phyloP scores from a whole-genome alignment of 768 basidiomycete species.

The Gelatoporia subvermispora region DNA sequence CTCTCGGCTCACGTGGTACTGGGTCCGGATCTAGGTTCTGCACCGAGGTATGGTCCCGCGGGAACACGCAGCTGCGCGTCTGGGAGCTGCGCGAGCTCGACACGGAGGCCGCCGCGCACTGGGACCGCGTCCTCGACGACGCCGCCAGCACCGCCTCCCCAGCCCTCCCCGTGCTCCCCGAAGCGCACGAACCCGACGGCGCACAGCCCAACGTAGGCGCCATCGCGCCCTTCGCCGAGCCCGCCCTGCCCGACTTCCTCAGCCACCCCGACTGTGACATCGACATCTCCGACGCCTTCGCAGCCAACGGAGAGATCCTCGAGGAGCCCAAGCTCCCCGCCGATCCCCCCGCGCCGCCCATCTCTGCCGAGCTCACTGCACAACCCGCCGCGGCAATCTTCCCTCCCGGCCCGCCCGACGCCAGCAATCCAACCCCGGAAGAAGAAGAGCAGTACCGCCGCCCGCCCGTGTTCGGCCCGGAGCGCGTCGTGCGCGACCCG shows the following conservation, averaged over 20 bases:
- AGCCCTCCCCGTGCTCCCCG: too few relatives aligned
- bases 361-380: neutral
- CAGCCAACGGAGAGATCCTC: too few relatives aligned
- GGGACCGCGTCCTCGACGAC: conserved; percentile 1
- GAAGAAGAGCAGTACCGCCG: conserved; percentile 12
- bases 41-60: conserved; percentile 30
- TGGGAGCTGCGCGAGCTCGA: conserved; percentile 36
- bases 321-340: too few relatives aligned
- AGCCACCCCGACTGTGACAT: neutral
- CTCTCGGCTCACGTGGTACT: neutral
- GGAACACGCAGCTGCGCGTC: conserved; percentile 28
- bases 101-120: conserved; percentile 15
- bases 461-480: conserved; percentile 37
- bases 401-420: too few relatives aligned
- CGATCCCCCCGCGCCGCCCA: neutral
- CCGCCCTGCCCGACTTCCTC: neutral
- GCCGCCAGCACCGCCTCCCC: too few relatives aligned
- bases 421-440: neutral
- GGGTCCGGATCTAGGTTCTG: conserved; percentile 23
- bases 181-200: too few relatives aligned
- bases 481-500: conserved; percentile 33
- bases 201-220: neutral
- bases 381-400: neutral
- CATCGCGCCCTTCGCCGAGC: neutral
- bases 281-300: too few relatives aligned